Evolutionary conservation across 305 asterid species (phyloP).

Genomic region (Fraxinus latifolia): DNA sequence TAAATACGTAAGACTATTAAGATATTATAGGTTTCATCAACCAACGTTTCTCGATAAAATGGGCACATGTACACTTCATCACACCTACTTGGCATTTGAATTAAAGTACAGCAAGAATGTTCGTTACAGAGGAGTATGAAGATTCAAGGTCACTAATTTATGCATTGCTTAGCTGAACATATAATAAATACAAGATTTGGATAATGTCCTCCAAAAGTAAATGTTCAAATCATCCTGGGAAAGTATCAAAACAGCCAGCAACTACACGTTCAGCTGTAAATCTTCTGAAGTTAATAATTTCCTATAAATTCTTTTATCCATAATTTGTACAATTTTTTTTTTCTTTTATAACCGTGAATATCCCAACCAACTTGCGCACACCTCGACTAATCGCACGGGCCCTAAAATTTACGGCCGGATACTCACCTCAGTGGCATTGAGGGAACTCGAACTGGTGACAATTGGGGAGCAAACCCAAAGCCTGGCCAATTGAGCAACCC

Average conservation of each 20-base stretch:
- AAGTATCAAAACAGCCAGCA: not conserved
- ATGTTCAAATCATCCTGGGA: not conserved
- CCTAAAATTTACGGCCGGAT: no score
- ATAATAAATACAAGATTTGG: not conserved
- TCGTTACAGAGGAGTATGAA: not conserved
- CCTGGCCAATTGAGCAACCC: no score
- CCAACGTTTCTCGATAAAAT: not conserved
- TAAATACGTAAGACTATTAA: not conserved
- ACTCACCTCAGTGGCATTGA: no score
- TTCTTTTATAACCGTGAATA: no score
- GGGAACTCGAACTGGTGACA: no score
- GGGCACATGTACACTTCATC: not conserved
- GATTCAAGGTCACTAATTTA: not conserved
- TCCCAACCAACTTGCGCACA: no score
- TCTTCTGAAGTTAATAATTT: not conserved
- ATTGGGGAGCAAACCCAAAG: no score
- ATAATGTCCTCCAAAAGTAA: not conserved
- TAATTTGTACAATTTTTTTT: no score
- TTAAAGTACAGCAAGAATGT: not conserved
- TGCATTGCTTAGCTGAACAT: not conserved
- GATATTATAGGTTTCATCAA: not conserved
- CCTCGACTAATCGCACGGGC: no score
- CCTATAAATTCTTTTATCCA: not conserved
- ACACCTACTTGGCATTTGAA: not conserved
- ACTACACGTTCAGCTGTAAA: not conserved